Evolutionary conservation across 1,284 basidiomycete species (phyloP), one percentile per base, ranked within the genome.

Genomic region (Cutaneotrichosporon mucoides): DNA sequence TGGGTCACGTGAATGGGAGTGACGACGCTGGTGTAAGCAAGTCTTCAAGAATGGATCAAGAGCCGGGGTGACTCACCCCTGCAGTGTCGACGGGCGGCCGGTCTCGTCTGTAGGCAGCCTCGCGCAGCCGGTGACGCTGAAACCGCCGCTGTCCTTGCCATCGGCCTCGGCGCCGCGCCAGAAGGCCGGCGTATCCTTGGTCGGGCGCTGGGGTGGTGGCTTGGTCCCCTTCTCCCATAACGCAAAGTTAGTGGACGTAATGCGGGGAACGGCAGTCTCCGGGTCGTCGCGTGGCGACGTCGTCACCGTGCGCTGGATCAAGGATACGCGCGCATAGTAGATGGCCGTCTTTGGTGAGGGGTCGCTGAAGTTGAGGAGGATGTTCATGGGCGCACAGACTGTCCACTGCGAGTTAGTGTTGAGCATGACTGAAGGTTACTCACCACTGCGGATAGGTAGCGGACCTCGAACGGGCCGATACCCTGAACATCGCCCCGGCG

Each of bases 1-100:
- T 76, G 74, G 3, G 65, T 55, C 2, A 73, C 71, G 9, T 54
- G 50, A 49, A 76, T 71, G 1, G 74, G 74, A 2, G 74, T 72
- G n/a, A 68, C 57, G 16, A 70, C 63, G 11, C 70, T 72, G 56
- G 15, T 11, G 56, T 57, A 35, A 58, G 53, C 48, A 45, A 41
- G 43, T 34, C 16, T 35, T 11, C 9, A 24, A 34, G 24, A 9
- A 11, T 33, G 33, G 16, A 46, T 15, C 9, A 9, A 16, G 5
- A 5, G 41, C 41, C 11, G n/a, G 11, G 4, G 15, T 16, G 10
- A 16, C 59, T 53, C 40, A 61, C 55, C 65, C 67, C 13, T 65
- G 63, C 40, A 71, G 46, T 8, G 71, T 75, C 10, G 70, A 70
- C 11, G 73, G 73, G 13, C 73, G 53, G 0, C 66, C 68, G 15